phyloP scores from a whole-genome alignment of 2,329 filamentous ascomycete genomes.

The Fusarium verrucosum region DNA sequence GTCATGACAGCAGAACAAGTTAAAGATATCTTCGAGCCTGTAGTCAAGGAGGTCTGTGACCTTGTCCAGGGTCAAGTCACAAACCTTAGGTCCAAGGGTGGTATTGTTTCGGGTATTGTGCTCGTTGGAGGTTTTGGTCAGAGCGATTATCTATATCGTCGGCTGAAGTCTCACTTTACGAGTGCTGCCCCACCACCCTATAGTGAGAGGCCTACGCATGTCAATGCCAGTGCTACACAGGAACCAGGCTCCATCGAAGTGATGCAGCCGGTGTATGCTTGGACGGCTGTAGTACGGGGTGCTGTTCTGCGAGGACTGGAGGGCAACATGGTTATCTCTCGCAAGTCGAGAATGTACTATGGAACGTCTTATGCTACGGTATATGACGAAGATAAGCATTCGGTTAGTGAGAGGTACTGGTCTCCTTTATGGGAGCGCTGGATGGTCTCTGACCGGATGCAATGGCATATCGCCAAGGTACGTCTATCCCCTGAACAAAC shows the following conservation, averaged over 20 bases:
- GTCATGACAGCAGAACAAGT: slow-evolving; percentile 75
- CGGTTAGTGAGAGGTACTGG: slow-evolving; percentile 79
- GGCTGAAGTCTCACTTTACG: slow-evolving; percentile 74
- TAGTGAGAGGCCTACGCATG: slow-evolving; percentile 75
- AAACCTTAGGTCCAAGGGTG: slow-evolving; percentile 67
- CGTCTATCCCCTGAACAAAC: slow-evolving; percentile 33
- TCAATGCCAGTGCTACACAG: slow-evolving; percentile 57
- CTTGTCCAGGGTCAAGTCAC: slow-evolving; percentile 74
- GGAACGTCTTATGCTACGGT: slow-evolving; percentile 84
- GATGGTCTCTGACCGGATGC: slow-evolving; percentile 86
- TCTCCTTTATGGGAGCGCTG: slow-evolving; percentile 81
- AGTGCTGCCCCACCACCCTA: slow-evolving; percentile 68
- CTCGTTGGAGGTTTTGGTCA: slow-evolving; percentile 85
- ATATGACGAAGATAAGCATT: slow-evolving; percentile 79
- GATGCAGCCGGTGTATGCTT: slow-evolving; percentile 83
- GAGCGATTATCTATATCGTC: slow-evolving; percentile 77
- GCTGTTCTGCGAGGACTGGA: slow-evolving; percentile 79
- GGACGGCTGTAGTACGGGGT: slow-evolving; percentile 82
- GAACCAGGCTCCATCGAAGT: slow-evolving; percentile 73
- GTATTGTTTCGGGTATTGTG: slow-evolving; percentile 76
- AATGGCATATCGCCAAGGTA: slow-evolving; percentile 85
- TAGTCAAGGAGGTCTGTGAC: slow-evolving; percentile 75
- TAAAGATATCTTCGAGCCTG: slow-evolving; percentile 78
- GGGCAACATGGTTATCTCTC: slow-evolving; percentile 80
- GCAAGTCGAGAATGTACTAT: slow-evolving; percentile 79